These are phyloP conservation scores for Irpex sp. DNA, from an alignment of 1,284 basidiomycete species.

Conservation along the genomic window DNA sequence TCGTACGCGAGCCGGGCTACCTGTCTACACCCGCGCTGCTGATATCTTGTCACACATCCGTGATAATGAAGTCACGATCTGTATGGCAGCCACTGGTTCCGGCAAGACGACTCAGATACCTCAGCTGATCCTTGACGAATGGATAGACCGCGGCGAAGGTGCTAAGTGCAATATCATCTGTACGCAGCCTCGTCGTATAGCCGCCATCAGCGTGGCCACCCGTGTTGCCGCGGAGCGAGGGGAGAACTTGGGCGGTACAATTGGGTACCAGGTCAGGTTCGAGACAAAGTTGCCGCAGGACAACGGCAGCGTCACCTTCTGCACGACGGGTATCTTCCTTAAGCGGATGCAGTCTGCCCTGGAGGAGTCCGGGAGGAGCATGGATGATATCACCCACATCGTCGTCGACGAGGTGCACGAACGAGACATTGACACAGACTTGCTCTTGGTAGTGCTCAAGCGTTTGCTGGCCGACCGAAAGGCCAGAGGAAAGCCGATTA, in stretches of 20 bases:
- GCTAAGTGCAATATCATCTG: slow-evolving; percentile 90
- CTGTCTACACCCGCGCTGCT: slow-evolving; percentile 67
- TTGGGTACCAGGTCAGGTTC: slow-evolving; percentile 95
- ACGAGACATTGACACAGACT: slow-evolving; percentile 92
- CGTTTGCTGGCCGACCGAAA: slow-evolving; percentile 79
- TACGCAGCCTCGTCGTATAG: slow-evolving; percentile 91
- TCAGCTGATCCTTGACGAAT: slow-evolving; percentile 88
- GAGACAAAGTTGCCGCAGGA: slow-evolving; percentile 79
- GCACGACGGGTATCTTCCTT: slow-evolving; percentile 91
- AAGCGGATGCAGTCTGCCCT: slow-evolving; percentile 84
- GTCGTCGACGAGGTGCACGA: slow-evolving; percentile 97
- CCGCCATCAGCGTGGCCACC: slow-evolving; percentile 91
- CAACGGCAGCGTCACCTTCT: slow-evolving; percentile 89
- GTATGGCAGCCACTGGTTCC: slow-evolving; percentile 94
- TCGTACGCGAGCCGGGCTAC: slow-evolving; percentile 61
- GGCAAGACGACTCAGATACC: slow-evolving; percentile 97
- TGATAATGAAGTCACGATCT: slow-evolving; percentile 85
- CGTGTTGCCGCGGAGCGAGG: slow-evolving; percentile 91
- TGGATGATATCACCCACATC: slow-evolving; percentile 89
- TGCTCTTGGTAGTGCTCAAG: slow-evolving; percentile 90
- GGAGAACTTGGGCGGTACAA: slow-evolving; percentile 66
- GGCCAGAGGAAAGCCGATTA: slow-evolving; percentile 73
- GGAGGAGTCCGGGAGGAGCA: slow-evolving; percentile 38
- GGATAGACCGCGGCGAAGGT: slow-evolving; percentile 76
- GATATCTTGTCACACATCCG: slow-evolving; percentile 72